Percentiles rank a stretch among this genome's conserved stretches.
phyloP scores from a whole-genome alignment of 208 protist genomes.

The Eutreptiella sp. region DNA sequence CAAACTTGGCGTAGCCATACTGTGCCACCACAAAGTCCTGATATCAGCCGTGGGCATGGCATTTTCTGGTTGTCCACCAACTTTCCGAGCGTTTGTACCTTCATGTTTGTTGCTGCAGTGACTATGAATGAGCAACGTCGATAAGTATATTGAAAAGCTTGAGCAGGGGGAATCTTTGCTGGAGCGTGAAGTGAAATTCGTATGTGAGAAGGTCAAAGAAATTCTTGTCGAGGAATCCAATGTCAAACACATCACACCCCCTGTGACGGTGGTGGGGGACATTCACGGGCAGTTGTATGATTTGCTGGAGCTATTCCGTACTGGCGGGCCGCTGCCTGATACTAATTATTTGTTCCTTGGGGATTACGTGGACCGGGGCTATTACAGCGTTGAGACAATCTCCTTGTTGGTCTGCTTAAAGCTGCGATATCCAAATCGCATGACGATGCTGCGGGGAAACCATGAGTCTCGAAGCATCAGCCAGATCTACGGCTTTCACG shows the following conservation, averaged over 20 bases:
- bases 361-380: slow-evolving; percentile 95
- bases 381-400: slow-evolving; percentile 93
- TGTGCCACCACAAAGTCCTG: no score
- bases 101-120: no score
- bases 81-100: no score
- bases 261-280: slow-evolving; percentile 81
- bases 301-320: slow-evolving; percentile 63
- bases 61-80: no score
- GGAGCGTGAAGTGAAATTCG: no score
- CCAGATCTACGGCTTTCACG: slow-evolving; percentile 77
- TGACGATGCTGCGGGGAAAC: slow-evolving; percentile 86
- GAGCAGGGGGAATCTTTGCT: no score
- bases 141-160: no score
- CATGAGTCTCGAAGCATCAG: slow-evolving; percentile 78
- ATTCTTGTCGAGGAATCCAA: no score
- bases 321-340: slow-evolving; percentile 51
- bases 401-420: slow-evolving; percentile 92
- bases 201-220: no score
- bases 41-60: no score
- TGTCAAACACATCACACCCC: slow-evolving; percentile 44
- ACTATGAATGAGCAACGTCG: no score
- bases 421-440: slow-evolving; percentile 64
- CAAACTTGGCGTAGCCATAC: no score
- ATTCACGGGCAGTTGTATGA: slow-evolving; percentile 88
- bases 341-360: slow-evolving; percentile 96